Conservation (phyloP, 352 stramenopile genomes). For the Phytophthora quininea region DNA sequence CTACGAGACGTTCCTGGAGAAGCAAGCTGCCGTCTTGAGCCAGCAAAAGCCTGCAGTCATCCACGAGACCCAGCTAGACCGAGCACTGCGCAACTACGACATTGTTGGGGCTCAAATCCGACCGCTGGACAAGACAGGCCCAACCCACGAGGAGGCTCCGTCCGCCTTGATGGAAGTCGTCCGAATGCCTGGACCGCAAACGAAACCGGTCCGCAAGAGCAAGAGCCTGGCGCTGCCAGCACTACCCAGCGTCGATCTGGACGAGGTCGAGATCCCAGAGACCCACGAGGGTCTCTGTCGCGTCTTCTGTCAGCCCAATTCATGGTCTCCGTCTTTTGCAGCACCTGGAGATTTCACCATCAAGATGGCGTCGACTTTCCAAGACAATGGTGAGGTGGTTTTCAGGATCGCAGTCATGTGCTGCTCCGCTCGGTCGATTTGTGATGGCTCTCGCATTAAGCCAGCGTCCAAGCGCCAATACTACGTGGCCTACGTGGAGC, state of each 20-base stretch:
- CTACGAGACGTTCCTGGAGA: slow-evolving; percentile 45
- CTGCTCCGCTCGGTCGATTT: slow-evolving; percentile 56
- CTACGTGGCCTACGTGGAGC: slow-evolving; percentile 66
- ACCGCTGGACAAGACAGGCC: slow-evolving; percentile 17
- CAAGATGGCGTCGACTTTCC: slow-evolving; percentile 56
- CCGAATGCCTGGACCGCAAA: slow-evolving; percentile 19
- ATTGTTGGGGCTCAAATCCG: slow-evolving; percentile 24
- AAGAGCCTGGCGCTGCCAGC: slow-evolving; percentile 24
- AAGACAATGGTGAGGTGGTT: slow-evolving; percentile 46
- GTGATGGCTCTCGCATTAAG: slow-evolving; percentile 45
- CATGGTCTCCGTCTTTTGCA: slow-evolving; percentile 78
- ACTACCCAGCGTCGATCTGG: slow-evolving; percentile 35
- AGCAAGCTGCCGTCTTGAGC: slow-evolving; percentile 15
- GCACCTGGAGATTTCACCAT: slow-evolving; percentile 81
- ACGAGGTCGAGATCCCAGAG: slow-evolving; percentile 76
- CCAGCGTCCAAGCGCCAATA: slow-evolving; percentile 62
- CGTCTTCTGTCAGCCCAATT: slow-evolving; percentile 64
- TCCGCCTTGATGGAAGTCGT: slow-evolving; percentile 35
- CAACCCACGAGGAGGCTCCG: background rate
- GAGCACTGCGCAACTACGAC: slow-evolving; percentile 31
- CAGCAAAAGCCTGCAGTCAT: slow-evolving; percentile 1
- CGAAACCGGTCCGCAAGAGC: slow-evolving; percentile 21
- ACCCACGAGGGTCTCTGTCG: slow-evolving; percentile 69
- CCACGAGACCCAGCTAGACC: slow-evolving; percentile 18
- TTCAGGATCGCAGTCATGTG: slow-evolving; percentile 69